Base-by-base conservation (phyloP, 2,329 filamentous ascomycete species). In the Penicillium sp. region DNA sequence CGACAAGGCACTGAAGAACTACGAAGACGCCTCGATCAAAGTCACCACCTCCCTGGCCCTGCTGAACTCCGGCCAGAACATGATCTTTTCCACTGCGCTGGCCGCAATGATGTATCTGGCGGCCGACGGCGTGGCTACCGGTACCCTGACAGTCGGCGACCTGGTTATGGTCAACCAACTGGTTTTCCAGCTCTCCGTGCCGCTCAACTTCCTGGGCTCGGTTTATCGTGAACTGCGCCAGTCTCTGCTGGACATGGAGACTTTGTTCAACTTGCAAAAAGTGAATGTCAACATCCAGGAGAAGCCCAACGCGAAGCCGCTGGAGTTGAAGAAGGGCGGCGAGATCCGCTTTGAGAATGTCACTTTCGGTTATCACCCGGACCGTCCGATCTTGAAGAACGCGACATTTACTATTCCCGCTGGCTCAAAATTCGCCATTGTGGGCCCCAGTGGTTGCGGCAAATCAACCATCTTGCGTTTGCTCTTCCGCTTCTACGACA, bases 21-120 rank as follows among this genome's bases (percentile, higher is more conserved):
- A 99, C 76, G 92, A 99, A 76, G 90, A 90, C 76, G 93, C 93
- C 61, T 97, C 93, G 17, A 98, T 99, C 82, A 98, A 98, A 76
- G 91, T 99, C 37, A 92, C 92, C 10, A 99, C 95, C 0, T 98
- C 94, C 3, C 82, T 99, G 45, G 91, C 95, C 1, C 89, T 97
- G 58, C 86, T 99, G 65, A 99, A 99, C 82, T 92, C 88, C 22
- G 95, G 96, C 3, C 95, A 99, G 74, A 98, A 96, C 76, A 85
- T 99, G 78, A 98, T 99, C 68, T 99, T 99, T 80, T 97, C 94
- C 0, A 90, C 90, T 38, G 93, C 95, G 0, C 81, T 99, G 64
- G 97, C 95, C 0, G 90, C 87, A 30, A 99, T 99, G 94, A 99
- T 99, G 95, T 98, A 96, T 75, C 86, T 98, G 60, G 95, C 93